These are phyloP conservation scores for Modicella reniformis DNA, from an alignment of 371 early-diverging fungal species.

Conservation along the genomic window DNA sequence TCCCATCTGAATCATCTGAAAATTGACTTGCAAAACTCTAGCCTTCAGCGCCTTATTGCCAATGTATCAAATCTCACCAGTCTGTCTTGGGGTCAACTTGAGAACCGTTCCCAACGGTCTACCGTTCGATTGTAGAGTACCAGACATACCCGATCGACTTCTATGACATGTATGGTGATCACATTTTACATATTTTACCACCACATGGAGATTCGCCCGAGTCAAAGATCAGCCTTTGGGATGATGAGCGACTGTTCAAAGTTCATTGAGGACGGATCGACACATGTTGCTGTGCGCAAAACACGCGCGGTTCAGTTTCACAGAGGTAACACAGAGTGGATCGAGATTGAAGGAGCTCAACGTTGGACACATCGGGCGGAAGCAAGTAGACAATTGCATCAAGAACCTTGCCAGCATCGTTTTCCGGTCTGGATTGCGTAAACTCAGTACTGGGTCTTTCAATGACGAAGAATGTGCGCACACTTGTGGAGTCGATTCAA, in stretches of 20 bases:
- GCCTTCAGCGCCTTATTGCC: not conserved
- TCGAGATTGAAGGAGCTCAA: not conserved
- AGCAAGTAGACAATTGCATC: not conserved
- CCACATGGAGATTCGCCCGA: too few species aligned
- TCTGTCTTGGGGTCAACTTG: not conserved
- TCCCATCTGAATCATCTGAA: not conserved
- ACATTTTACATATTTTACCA: not conserved
- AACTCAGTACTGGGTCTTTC: not conserved
- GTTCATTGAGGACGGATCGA: not conserved
- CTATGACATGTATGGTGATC: too few species aligned
- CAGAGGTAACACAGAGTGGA: not conserved
- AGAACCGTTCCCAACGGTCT: not conserved
- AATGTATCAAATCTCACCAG: not conserved
- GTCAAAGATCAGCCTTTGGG: not conserved
- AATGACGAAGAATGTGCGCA: not conserved
- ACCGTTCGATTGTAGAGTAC: not conserved
- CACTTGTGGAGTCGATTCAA: not conserved
- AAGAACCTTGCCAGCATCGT: not conserved
- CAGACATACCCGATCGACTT: not conserved
- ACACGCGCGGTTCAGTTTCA: too few species aligned
- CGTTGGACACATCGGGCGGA: not conserved
- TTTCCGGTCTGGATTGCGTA: not conserved
- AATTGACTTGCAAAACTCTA: not conserved
- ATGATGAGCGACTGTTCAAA: not conserved
- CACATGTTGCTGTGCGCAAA: too few species aligned